A percentile compares a stretch with the other conserved stretches of the same genome.
Conservation (phyloP, 768 basidiomycete species). For the Boletus sp. region DNA sequence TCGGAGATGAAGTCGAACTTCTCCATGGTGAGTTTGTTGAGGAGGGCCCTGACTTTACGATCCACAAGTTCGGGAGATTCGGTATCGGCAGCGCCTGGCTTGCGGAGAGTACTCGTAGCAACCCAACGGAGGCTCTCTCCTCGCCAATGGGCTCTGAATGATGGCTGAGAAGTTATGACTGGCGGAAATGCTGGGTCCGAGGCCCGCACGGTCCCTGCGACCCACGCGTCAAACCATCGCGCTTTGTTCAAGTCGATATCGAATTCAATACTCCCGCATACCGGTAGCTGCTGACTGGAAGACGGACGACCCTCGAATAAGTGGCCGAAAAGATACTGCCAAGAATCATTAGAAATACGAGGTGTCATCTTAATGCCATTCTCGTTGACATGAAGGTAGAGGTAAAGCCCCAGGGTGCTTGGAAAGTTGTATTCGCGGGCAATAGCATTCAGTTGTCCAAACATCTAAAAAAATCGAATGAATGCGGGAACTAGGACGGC, state of each 20-base stretch:
- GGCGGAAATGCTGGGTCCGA: conserved; percentile 38
- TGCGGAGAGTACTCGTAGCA: conserved; percentile 43
- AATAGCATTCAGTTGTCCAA: conserved; percentile 72
- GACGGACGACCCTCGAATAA: conserved; percentile 44
- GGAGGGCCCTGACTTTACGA: conserved; percentile 84
- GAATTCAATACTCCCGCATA: conserved; percentile 81
- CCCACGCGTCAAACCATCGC: conserved; percentile 75
- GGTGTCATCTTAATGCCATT: conserved; percentile 56
- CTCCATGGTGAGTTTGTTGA: conserved; percentile 97
- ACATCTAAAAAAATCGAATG: conserved; percentile 48
- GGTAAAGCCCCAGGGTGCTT: conserved; percentile 67
- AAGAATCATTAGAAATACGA: conserved; percentile 74
- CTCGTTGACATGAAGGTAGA: conserved; percentile 71
- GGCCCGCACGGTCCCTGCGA: conserved; percentile 49
- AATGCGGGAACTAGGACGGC: neutral
- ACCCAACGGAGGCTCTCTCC: conserved; percentile 74
- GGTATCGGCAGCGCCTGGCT: conserved; percentile 39
- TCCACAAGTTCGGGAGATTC: conserved; percentile 86
- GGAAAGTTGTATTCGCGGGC: conserved; percentile 82
- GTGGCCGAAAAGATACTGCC: conserved; percentile 69
- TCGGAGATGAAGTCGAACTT: conserved; percentile 94
- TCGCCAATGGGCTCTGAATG: conserved; percentile 43
- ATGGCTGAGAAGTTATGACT: conserved; percentile 35
- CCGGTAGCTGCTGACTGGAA: conserved; percentile 46
- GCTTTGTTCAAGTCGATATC: conserved; percentile 77